Conservation (phyloP, 179 eudicot genomes). For the Carnegiea gigantea region DNA sequence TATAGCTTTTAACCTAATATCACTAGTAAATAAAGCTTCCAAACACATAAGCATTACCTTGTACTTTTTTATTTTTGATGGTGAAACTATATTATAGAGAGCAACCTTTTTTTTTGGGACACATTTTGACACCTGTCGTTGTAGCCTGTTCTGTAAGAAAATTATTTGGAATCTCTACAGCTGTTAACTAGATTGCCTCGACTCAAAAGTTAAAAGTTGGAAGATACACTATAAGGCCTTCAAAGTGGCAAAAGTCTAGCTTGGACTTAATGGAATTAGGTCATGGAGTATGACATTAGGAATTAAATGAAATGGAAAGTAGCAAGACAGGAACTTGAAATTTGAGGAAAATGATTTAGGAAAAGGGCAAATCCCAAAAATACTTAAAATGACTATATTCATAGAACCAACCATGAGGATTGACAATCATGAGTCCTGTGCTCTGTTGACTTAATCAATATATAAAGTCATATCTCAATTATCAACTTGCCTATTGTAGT, state of each 20-base stretch:
- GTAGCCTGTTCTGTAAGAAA: background rate
- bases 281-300: background rate
- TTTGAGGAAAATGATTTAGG: background rate
- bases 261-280: background rate
- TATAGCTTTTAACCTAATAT: background rate
- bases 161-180: background rate
- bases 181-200: background rate
- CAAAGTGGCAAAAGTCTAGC: background rate
- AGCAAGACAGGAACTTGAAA: background rate
- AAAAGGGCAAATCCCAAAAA: background rate
- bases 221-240: background rate
- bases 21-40: background rate
- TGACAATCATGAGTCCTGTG: background rate
- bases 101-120: too few species aligned
- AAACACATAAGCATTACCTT: background rate
- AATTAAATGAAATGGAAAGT: too few species aligned
- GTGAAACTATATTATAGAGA: background rate
- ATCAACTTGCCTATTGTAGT: too few species aligned
- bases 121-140: background rate
- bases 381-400: too few species aligned
- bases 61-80: too few species aligned
- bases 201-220: background rate
- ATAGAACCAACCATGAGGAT: background rate
- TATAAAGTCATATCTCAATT: too few species aligned
- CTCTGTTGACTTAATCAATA: too few species aligned